Base-by-base conservation (phyloP, 192 early-diverging fungal species). In the Umbelopsis sp. region DNA sequence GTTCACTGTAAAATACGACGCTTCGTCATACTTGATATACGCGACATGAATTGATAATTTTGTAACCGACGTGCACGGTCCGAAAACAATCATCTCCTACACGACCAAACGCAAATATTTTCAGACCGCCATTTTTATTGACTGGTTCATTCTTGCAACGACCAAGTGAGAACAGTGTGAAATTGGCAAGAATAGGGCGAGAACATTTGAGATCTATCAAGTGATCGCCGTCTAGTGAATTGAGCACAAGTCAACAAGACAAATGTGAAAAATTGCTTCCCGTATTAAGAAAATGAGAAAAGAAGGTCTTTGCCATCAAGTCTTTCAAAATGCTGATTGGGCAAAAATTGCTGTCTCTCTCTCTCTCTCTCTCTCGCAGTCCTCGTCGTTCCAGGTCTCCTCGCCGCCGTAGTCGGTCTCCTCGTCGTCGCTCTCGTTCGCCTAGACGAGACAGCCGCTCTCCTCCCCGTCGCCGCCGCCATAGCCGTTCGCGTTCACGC, bases 371-470 rank as follows among this genome's bases (percentile, higher is more conserved):
- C 30, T 61, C 55, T 33, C 27, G 55, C 30, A 61, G 55, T 61
- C 55, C 55, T 35, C 55, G 55, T 61, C 55, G 30, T 30, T 61
- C 55, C 55, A 61, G 22, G 13, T 44, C 37, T 61, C 58, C 45
- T 64, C 61, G 20, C 61, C 55, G 55, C 30, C 55, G 55, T 46
- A 72, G 76, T 18, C 44, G 41, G 1, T 69, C 76, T 9, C 71
- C 75, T 50, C 75, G 66, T 64, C 75, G 68, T 16, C 58, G 71
- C 30, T 46, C 66, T 41, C 61, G 69, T 22, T 61, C 61, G 27
- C 71, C 71, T 65, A 71, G 70, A 53, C 70, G 75, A 16, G 53
- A 49, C 13, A 61, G 67, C 65, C 70, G 66, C 46, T 71, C 61
- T 23, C 71, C 66, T 23, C 64, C 66, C 30, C 69, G 69, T 6